Percentiles rank a stretch among this genome's conserved stretches.
phyloP scores from a whole-genome alignment of 257 asterid genomes.

The Fraxinus pennsylvanica region DNA sequence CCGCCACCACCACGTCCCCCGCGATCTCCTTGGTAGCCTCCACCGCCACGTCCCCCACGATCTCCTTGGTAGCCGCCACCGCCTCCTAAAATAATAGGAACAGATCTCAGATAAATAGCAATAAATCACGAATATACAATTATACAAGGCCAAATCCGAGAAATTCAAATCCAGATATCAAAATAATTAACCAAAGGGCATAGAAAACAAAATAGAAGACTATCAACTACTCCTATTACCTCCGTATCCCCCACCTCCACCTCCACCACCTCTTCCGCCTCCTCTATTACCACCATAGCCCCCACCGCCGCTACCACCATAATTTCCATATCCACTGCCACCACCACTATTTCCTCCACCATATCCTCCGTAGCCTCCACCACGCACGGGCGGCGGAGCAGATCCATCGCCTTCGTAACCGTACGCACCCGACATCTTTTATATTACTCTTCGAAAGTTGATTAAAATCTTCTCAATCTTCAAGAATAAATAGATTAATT shows the following conservation, averaged over 20 bases:
- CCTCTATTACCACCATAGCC: conserved; percentile 23
- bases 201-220: not conserved
- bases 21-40: conserved; percentile 25
- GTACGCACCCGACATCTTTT: conserved; percentile 38
- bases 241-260: conserved; percentile 42
- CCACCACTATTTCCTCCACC: conserved; percentile 55
- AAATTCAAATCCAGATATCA: not conserved
- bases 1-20: conserved; percentile 35
- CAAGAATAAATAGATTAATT: not conserved
- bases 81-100: conserved; percentile 39
- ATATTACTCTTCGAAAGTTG: not conserved
- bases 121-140: not conserved
- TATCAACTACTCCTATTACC: conserved; percentile 46
- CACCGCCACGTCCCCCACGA: conserved; percentile 66
- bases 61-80: conserved; percentile 76
- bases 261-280: conserved; percentile 44
- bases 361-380: conserved; percentile 44
- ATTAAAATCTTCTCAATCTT: not conserved
- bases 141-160: not conserved
- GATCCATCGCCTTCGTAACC: conserved; percentile 86
- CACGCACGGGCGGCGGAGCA: conserved; percentile 54
- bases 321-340: conserved; percentile 48
- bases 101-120: conserved; percentile 12
- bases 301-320: conserved; percentile 39
- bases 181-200: not conserved